Percentiles rank a stretch among this genome's conserved stretches.
Evolutionary conservation across 495 filamentous ascomycete species (phyloP).

Genomic region (Annulohypoxylon bovei): DNA sequence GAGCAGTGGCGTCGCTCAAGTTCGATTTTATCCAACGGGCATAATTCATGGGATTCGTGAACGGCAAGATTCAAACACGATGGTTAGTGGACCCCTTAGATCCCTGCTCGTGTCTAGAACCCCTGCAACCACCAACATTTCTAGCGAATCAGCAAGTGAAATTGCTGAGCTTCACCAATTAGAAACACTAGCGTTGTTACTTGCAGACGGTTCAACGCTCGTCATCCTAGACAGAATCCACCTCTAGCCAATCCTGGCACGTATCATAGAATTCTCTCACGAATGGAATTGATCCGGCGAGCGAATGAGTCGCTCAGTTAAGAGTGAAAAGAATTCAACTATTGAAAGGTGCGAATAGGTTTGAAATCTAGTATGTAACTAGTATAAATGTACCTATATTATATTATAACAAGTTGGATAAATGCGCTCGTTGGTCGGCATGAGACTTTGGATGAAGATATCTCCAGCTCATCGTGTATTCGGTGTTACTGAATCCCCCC

Average conservation of each 20-base stretch:
- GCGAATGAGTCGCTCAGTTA: background rate
- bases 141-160: conserved; percentile 26
- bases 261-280: background rate
- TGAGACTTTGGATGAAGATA: background rate
- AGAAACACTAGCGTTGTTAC: conserved; percentile 43
- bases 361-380: too few species aligned
- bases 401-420: background rate
- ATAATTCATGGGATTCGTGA: conserved; percentile 15
- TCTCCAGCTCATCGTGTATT: background rate
- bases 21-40: conserved; percentile 22
- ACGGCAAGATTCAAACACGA: conserved; percentile 19
- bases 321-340: background rate
- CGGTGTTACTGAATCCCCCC: conserved; percentile 14
- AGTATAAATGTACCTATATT: too few species aligned
- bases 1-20: background rate
- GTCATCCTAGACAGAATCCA: conserved; percentile 31
- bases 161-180: conserved; percentile 35
- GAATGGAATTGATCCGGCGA: background rate
- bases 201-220: conserved; percentile 36
- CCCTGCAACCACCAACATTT: conserved; percentile 17
- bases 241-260: background rate
- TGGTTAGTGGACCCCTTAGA: conserved; percentile 3
- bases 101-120: conserved; percentile 23
- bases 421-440: background rate
- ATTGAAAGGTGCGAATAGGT: background rate